Conservation (phyloP, 2,329 filamentous ascomycete species). For the Xylariaceae sp. region DNA sequence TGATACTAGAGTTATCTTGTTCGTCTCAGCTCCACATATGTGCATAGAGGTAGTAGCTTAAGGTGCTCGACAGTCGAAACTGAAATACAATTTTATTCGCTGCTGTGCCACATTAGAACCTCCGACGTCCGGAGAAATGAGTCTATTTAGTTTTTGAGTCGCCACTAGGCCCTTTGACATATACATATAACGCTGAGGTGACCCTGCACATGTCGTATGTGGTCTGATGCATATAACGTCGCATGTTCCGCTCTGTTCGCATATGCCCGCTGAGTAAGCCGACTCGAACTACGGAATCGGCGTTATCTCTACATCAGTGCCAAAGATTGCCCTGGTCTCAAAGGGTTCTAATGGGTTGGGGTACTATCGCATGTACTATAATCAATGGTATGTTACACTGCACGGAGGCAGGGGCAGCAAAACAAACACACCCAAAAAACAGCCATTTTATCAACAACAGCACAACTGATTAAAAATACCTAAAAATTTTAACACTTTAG, state of each 20-base stretch:
- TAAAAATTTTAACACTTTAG: no score
- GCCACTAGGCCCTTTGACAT: background rate
- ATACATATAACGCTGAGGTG: constrained; percentile 1
- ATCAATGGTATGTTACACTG: background rate
- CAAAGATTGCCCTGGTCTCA: background rate
- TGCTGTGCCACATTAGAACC: no score
- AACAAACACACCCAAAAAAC: no score
- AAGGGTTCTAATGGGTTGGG: constrained; percentile 3
- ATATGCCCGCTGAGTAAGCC: constrained; percentile 10
- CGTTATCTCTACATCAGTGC: background rate
- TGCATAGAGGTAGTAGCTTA: no score
- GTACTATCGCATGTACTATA: background rate
- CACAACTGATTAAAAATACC: no score
- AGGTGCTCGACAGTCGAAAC: no score
- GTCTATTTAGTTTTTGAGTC: no score
- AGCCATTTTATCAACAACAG: no score
- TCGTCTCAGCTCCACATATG: constrained; percentile 3
- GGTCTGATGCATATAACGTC: no score
- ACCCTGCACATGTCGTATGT: background rate
- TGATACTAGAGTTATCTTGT: constrained; percentile 10
- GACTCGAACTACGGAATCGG: constrained; percentile 2
- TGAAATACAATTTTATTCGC: no score
- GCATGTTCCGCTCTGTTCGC: background rate
- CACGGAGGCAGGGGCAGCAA: no score
- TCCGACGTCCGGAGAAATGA: no score